Conservation (phyloP, 345 rosid species). For the Geranium brycei region DNA sequence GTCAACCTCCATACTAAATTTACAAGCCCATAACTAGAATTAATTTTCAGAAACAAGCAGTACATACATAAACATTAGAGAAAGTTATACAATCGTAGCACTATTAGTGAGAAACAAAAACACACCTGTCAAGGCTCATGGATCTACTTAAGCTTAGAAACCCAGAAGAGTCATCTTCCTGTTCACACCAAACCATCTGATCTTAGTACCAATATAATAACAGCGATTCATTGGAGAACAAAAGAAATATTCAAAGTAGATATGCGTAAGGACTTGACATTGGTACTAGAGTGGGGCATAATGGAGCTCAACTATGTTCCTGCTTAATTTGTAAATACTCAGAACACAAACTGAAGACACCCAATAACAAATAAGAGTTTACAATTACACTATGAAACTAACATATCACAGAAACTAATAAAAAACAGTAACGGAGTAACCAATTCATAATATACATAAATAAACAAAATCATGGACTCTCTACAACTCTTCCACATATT, state of each 20-base stretch:
- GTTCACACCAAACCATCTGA: slow-evolving; percentile 14
- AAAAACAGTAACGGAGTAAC: neutral
- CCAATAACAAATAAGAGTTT: too few species aligned
- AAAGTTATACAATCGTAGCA: slow-evolving; percentile 9
- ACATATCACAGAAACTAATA: neutral
- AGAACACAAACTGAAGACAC: too few species aligned
- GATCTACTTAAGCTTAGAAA: slow-evolving; percentile 80
- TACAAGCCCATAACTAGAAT: neutral
- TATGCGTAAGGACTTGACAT: neutral
- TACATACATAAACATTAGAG: neutral
- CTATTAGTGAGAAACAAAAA: slow-evolving; percentile 1
- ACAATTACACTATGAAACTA: neutral
- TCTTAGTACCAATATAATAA: neutral
- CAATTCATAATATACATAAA: neutral
- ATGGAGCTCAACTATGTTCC: neutral
- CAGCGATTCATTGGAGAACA: neutral
- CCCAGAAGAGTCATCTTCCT: slow-evolving; percentile 65
- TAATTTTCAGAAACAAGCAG: neutral
- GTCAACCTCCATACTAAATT: slow-evolving; percentile 66
- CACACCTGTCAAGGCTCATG: slow-evolving; percentile 79
- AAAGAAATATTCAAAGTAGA: neutral
- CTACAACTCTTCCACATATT: too few species aligned
- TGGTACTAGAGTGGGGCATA: neutral
- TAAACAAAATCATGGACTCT: neutral
- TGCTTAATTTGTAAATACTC: neutral